Conservation (phyloP, 1,284 basidiomycete species). For the Retiboletus flavoniger region DNA sequence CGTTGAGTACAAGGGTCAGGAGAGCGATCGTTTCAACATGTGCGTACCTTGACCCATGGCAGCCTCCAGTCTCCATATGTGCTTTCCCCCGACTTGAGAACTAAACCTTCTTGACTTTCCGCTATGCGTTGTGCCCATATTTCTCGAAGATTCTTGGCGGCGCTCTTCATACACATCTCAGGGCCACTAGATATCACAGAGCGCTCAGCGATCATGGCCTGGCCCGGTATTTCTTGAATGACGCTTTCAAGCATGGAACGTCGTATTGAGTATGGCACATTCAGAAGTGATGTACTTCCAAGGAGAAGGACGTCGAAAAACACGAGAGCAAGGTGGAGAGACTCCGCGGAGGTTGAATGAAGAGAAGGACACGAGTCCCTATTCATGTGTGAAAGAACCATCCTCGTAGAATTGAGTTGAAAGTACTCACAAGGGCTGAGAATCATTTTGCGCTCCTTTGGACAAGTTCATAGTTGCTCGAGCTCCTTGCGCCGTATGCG, state of each 20-base stretch:
- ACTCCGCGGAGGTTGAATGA: conserved; percentile 42
- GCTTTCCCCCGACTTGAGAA: conserved; percentile 73
- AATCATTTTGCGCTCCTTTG: conserved; percentile 17
- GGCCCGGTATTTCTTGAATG: conserved; percentile 53
- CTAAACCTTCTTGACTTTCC: conserved; percentile 61
- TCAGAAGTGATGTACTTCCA: conserved; percentile 57
- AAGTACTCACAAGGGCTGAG: conserved; percentile 25
- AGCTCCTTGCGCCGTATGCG: conserved; percentile 55
- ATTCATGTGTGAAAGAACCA: neutral
- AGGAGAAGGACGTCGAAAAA: conserved; percentile 82
- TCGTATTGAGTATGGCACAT: conserved; percentile 55
- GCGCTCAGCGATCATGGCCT: conserved; percentile 61
- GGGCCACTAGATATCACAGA: conserved; percentile 37
- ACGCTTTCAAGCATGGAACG: conserved; percentile 59
- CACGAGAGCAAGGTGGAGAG: conserved; percentile 69
- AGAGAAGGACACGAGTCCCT: conserved; percentile 47
- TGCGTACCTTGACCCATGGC: conserved; percentile 75
- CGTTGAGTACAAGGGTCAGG: neutral
- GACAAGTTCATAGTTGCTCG: conserved; percentile 30
- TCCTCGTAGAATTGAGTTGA: neutral
- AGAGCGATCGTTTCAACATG: neutral
- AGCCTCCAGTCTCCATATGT: conserved; percentile 59
- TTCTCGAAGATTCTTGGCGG: conserved; percentile 36
- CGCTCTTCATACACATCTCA: conserved; percentile 9
- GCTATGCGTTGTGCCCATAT: conserved; percentile 55